These are phyloP conservation scores for Tetratostichococcus sp. DNA, from an alignment of 139 green algal species.

Conservation along the genomic window DNA sequence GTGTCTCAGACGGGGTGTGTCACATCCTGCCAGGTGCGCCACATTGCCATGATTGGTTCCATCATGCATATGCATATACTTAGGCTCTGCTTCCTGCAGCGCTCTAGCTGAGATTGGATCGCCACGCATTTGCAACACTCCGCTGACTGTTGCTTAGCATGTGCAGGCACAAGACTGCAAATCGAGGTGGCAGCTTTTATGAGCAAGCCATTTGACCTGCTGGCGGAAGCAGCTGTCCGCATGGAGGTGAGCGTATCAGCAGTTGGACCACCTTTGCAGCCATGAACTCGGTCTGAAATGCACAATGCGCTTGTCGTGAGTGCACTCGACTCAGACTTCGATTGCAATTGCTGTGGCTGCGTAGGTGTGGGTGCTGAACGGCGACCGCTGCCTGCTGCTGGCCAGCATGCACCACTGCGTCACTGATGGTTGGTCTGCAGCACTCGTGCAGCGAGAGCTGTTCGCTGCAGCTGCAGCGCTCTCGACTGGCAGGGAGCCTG, in stretches of 20 bases:
- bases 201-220: background rate
- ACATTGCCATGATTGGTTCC: too few species aligned
- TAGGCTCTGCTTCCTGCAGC: too few species aligned
- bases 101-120: too few species aligned
- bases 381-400: background rate
- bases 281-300: too few species aligned
- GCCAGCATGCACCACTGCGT: conserved; percentile 4
- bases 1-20: background rate
- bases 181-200: background rate
- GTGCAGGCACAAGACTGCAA: background rate
- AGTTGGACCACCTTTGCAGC: too few species aligned
- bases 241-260: background rate
- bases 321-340: too few species aligned
- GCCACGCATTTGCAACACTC: too few species aligned
- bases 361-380: background rate
- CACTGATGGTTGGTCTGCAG: conserved; percentile 3
- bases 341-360: too few species aligned
- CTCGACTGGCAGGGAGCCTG: background rate
- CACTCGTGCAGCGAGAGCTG: conserved; percentile 1
- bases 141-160: too few species aligned
- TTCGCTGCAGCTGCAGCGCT: background rate
- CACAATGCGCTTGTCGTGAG: too few species aligned
- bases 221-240: background rate
- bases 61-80: too few species aligned
- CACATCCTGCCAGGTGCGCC: background rate